Evolutionary conservation across 495 filamentous ascomycete species (phyloP).

Genomic region (Hypomontagnella monticulosa): DNA sequence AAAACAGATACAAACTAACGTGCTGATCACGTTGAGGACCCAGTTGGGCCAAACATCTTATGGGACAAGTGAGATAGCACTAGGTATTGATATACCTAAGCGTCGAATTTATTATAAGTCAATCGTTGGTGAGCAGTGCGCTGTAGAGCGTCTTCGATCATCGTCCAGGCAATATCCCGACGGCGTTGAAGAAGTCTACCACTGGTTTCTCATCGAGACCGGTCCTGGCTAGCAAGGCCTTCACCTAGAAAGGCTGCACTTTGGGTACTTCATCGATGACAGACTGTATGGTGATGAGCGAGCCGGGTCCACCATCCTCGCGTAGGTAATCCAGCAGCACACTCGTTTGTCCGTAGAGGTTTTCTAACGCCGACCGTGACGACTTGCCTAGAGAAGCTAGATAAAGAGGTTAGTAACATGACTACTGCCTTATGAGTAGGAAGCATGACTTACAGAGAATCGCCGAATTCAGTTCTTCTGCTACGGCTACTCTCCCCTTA

Average conservation of each 20-base stretch:
- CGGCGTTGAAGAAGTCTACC: no score
- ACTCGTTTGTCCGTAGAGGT: constrained; percentile 85
- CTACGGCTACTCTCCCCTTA: constrained; percentile 78
- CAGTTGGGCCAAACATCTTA: no score
- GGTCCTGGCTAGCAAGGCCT: not conserved
- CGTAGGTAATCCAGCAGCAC: constrained; percentile 84
- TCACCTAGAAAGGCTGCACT: constrained; percentile 37
- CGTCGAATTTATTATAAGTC: no score
- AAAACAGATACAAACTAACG: no score
- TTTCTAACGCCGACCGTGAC: constrained; percentile 85
- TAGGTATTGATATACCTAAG: no score
- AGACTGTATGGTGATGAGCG: constrained; percentile 86
- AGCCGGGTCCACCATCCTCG: constrained; percentile 83
- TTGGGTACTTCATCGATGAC: constrained; percentile 60
- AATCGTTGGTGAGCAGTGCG: no score
- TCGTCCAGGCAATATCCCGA: no score
- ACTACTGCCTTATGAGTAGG: constrained; percentile 15
- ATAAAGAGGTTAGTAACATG: constrained; percentile 39
- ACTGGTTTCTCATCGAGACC: no score
- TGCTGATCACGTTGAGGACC: no score
- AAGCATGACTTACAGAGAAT: constrained; percentile 76
- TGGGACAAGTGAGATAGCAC: no score
- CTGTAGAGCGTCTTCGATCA: no score
- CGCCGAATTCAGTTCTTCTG: constrained; percentile 93
- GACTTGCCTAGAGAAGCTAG: constrained; percentile 90